Evolutionary conservation across 2,329 filamentous ascomycete species (phyloP), one percentile per base, ranked within the genome.

Genomic region (Fulvia fulva): DNA sequence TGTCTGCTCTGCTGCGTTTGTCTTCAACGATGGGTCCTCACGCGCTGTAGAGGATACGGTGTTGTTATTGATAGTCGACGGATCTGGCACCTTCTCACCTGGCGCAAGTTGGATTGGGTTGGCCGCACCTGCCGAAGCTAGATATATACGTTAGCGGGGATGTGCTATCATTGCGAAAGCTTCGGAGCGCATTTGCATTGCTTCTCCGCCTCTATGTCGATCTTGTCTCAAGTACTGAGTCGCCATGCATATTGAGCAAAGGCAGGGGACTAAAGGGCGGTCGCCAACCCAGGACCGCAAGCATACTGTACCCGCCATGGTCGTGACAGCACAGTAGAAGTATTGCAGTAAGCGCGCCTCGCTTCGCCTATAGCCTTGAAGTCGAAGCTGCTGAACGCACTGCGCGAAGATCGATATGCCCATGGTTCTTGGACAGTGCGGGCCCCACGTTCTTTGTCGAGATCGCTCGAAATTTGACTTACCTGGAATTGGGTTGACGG

Each of bases 91-190:
- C 72, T 86, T 85, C 77, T 95, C 89, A 67, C 91, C 91, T 6
- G 92, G 88, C 19, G 83, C 82, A 58, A 95, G 81, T 68, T 83
- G 81, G 72, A 96, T 83, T 7, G 93, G 92, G 75, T 97, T 97
- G 58, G 91, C 84, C 55, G 75, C 68, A 52, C 82, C 83, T 57
- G 74, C 76, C 19, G 82, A 81, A 11, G 83, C 83, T 50, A 30
- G 25, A 32, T 19, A 28, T 21, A 32, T 32, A n/a, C 12, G 26
- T 50, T 50, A 50, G 47, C 47, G 21, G 26, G 47, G 25, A 28
- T 50, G 14, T 9, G 11, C 9, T 50, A 11, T 32, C 25, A 50
- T 9, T 21, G 26, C 26, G 9, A 26, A 50, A 32, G 47, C 23
- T 26, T 50, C 47, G 47, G 25, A 32, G 3, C 26, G 16, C 25